Base-by-base conservation (phyloP, 2,329 filamentous ascomycete genomes). In the Cercospora brassicicola region DNA sequence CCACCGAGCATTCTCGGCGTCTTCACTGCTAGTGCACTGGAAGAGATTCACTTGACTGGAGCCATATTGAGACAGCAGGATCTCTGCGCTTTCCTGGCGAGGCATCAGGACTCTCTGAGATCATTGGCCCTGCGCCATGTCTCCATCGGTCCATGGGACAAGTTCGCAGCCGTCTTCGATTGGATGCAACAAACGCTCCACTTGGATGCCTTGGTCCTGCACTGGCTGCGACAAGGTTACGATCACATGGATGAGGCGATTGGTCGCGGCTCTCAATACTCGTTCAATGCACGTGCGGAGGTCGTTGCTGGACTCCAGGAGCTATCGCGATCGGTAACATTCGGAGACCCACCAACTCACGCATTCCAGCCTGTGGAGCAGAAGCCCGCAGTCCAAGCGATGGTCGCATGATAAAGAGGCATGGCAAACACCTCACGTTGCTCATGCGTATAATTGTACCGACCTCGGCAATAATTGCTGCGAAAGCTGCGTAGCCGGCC, bases 161-260 rank as follows among this genome's bases (percentile, higher is more conserved):
- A 39, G 13, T 64, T 64, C 23, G 62, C 30, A 18, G 48, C n/a
- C n/a, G 30, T 64, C 13, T 64, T 64, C 15, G 28, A 39, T 6
- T 64, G 62, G 62, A 64, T 64, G 31, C 15, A 56, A 28, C 45
- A 33, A 13, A 33, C 36, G 6, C 55, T 64, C 10, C 55, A 31
- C 15, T 18, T 64, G 30, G 62, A 64, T 26, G 15, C 48, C 6
- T 55, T 64, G 31, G 30, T 20, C 18, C 31, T 64, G 48, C 62
- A 64, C 30, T 64, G 62, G 62, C 48, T 64, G 9, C 62, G 48
- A n/a, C 62, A 64, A 33, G 62, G 62, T 23, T 28, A 64, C 15
- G 62, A 64, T 51, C 62, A 64, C 48, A 64, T 64, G 62, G 62
- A 64, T n/a, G 62, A 64, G 23, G 15, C 30, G 20, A 56, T 51